A percentile compares a stretch with the other conserved stretches of the same genome.
Evolutionary conservation across 495 filamentous ascomycete genomes (phyloP).

Genomic region (Aspergillus cavernicola): DNA sequence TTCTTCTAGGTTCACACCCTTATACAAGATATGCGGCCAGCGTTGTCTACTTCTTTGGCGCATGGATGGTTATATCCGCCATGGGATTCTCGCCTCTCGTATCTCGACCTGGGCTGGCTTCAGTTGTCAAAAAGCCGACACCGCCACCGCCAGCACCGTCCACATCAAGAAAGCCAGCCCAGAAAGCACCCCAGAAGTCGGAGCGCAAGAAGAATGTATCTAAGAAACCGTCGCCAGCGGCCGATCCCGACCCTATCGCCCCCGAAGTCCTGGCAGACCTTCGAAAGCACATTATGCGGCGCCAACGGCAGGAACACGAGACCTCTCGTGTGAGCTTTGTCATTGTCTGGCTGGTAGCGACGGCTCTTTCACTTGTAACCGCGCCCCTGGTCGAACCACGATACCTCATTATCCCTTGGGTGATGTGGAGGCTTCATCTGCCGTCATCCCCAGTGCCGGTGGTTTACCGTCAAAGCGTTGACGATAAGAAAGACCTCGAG

Average conservation of each 20-base stretch:
- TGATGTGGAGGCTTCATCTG: conserved; percentile 84
- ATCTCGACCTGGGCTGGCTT: conserved; percentile 24
- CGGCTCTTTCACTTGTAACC: conserved; percentile 71
- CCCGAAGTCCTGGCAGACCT: conserved; percentile 33
- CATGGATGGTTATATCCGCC: conserved; percentile 57
- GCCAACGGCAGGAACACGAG: conserved; percentile 30
- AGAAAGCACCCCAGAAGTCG: conserved; percentile 17
- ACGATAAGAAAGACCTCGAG: conserved; percentile 22
- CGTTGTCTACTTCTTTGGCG: conserved; percentile 57
- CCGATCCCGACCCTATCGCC: conserved; percentile 22
- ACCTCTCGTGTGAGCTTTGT: conserved; percentile 50
- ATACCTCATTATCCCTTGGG: conserved; percentile 94
- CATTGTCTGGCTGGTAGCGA: conserved; percentile 67
- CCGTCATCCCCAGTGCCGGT: conserved; percentile 44
- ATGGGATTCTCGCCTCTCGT: conserved; percentile 39
- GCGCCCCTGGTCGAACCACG: conserved; percentile 91
- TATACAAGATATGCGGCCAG: conserved; percentile 64
- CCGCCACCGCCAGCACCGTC: conserved; percentile 9
- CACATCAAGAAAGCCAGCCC: conserved; percentile 21
- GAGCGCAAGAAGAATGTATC: conserved; percentile 24
- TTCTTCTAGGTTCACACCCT: conserved; percentile 64
- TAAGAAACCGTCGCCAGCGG: conserved; percentile 18
- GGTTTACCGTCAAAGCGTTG: conserved; percentile 21
- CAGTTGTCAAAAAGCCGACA: conserved; percentile 18
- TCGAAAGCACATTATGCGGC: conserved; percentile 31